Evolutionary conservation across 768 basidiomycete genomes (phyloP), one percentile per base, ranked within the genome.

Genomic region (Paxillus rubicundulus): DNA sequence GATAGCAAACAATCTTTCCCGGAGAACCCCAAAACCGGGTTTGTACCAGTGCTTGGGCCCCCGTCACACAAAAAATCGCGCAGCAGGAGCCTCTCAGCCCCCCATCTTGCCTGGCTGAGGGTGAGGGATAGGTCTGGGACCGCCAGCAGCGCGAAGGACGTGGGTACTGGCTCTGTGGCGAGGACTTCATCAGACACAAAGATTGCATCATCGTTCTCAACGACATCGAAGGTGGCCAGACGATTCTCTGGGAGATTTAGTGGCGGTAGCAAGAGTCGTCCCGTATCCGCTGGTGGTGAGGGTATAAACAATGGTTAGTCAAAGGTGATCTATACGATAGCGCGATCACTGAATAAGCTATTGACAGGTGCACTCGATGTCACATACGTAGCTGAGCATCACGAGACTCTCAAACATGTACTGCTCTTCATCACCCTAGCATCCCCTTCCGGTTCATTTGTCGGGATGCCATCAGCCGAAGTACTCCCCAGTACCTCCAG

Each of bases 391-490:
- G 82, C 82, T 1, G 95, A 97, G 69, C 81, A 91, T 62, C 92
- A 95, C 63, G 90, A 94, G 65, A 90, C 84, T 51, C 80, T 98
- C 4, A 83, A 85, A 20, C 86, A 87, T 45, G 78, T 96, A 28
- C 74, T 92, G 33, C 80, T 92, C 20, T 88, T 92, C 64, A 73
- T 94, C 47, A 80, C 80, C 18, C 39, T 46, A 18, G 56, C 47
- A 13, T 58, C 57, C 4, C 39, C 56, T 41, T 52, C 53, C 21
- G 34, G 44, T 9, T 41, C 51, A 5, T n/a, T 32, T 30, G 74
- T 75, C 2, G 80, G 81, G 3, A 63, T 74, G 4, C 74, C 72
- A 1, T 70, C 78, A 4, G 86, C 87, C 0, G 87, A 89, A 57
- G 83, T 90, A 12, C 67, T 84, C 5, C 76, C 80, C 0, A 72